phyloP scores from a whole-genome alignment of 768 basidiomycete genomes.

The Tricholoma saponaceum region DNA sequence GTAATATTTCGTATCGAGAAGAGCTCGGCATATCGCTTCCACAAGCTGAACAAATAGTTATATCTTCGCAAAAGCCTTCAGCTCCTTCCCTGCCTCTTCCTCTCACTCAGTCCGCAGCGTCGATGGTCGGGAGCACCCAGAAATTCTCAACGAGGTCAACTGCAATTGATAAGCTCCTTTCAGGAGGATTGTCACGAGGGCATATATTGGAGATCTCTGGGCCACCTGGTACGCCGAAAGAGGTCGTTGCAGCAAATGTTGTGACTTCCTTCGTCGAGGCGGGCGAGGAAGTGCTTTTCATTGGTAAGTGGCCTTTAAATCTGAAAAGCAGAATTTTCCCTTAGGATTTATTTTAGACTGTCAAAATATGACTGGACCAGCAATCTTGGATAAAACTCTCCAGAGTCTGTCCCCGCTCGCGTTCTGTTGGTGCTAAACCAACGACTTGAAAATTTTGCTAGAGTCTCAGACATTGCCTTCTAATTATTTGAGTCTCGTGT shows the following conservation, averaged over 20 bases:
- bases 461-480: conserved; percentile 9
- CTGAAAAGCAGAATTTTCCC: conserved; percentile 1
- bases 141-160: conserved; percentile 40
- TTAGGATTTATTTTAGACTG: conserved; percentile 31
- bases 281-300: conserved; percentile 53
- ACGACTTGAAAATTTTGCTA: background rate
- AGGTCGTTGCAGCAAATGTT: conserved; percentile 47
- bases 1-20: conserved; percentile 19
- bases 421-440: conserved; percentile 6
- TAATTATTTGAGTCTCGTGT: conserved; percentile 25
- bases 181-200: conserved; percentile 59
- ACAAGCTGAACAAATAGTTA: conserved; percentile 44
- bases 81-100: conserved; percentile 19
- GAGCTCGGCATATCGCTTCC: conserved; percentile 46
- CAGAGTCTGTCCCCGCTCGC: conserved; percentile 19
- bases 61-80: conserved; percentile 32
- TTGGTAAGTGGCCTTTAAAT: conserved; percentile 44
- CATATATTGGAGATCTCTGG: conserved; percentile 72
- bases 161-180: conserved; percentile 55
- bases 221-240: conserved; percentile 70
- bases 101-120: conserved; percentile 57
- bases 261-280: conserved; percentile 42
- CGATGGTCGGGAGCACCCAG: conserved; percentile 22
- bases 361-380: conserved; percentile 39
- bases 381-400: conserved; percentile 23